Evolutionary conservation across 1,284 basidiomycete species (phyloP).

Genomic region (Sanghuangporus sanghuang): DNA sequence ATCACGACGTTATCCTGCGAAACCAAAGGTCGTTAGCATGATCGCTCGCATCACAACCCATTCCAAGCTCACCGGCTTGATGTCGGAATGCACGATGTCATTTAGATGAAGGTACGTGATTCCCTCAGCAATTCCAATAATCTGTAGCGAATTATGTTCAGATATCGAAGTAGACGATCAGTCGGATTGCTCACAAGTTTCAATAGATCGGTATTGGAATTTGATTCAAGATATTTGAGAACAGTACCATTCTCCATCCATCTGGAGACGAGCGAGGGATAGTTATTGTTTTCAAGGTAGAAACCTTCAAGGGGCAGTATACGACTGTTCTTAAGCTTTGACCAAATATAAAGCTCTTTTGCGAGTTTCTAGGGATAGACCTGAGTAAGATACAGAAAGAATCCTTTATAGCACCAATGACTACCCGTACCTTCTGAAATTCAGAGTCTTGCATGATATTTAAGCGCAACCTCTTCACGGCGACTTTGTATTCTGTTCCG

Average conservation of each 20-base stretch:
- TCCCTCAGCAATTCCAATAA: slow-evolving; percentile 1
- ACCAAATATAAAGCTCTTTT: slow-evolving; percentile 3
- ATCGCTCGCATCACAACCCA: background rate
- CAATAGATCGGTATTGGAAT: background rate
- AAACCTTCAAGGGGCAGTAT: background rate
- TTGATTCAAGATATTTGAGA: background rate
- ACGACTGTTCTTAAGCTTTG: background rate
- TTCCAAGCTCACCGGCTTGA: slow-evolving; percentile 1
- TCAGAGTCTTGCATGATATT: background rate
- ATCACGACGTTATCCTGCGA: slow-evolving; percentile 3
- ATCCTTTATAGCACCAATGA: background rate
- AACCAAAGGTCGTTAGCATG: background rate
- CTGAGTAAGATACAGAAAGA: background rate
- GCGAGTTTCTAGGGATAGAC: background rate
- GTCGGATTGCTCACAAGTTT: background rate
- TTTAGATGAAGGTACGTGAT: background rate
- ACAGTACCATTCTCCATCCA: background rate
- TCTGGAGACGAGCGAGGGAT: background rate
- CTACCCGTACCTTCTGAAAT: background rate
- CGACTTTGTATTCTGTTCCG: background rate
- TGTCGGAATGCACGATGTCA: slow-evolving; percentile 7
- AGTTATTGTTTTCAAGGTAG: background rate
- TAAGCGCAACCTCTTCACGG: background rate
- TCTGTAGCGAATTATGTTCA: background rate
- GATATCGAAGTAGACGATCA: background rate